Conservation (phyloP, 2,329 filamentous ascomycete genomes). For the Cladophialophora chaetospira region DNA sequence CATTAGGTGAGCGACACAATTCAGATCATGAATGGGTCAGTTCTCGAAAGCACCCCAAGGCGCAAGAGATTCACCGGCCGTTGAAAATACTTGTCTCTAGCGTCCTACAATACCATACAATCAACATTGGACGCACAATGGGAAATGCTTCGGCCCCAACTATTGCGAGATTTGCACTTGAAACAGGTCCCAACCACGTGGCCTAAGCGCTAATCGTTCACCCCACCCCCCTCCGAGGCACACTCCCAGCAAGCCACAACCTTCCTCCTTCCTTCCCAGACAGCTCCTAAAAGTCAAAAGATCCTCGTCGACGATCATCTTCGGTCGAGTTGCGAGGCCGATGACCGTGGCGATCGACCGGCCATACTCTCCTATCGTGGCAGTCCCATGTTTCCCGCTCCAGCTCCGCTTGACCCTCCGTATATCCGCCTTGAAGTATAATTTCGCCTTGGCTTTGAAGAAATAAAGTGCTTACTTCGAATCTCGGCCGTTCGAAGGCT, state of each 20-base stretch:
- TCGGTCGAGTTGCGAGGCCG: constrained; percentile 8
- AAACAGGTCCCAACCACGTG: constrained; percentile 2
- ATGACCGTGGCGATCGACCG: constrained; percentile 8
- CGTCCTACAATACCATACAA: neutral
- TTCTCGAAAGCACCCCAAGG: no score
- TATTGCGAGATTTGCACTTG: constrained; percentile 5
- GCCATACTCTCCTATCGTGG: neutral
- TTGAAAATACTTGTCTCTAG: no score
- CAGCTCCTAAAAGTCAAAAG: neutral
- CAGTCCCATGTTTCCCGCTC: neutral
- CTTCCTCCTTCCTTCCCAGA: no score
- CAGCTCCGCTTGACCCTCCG: neutral
- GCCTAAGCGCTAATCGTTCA: constrained; percentile 2
- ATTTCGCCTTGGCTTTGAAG: neutral
- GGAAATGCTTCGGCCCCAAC: neutral
- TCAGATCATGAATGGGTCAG: no score
- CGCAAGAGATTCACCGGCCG: no score
- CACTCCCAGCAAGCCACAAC: neutral
- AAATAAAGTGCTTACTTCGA: constrained; percentile 4
- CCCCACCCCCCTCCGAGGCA: neutral
- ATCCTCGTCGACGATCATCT: neutral
- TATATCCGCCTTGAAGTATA: neutral
- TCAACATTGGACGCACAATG: neutral
- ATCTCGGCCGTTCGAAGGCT: neutral
- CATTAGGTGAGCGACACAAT: no score